Evolutionary conservation across 2,329 filamentous ascomycete genomes (phyloP), one percentile per base, ranked within the genome.

Genomic region (Zymoseptoria brevis): DNA sequence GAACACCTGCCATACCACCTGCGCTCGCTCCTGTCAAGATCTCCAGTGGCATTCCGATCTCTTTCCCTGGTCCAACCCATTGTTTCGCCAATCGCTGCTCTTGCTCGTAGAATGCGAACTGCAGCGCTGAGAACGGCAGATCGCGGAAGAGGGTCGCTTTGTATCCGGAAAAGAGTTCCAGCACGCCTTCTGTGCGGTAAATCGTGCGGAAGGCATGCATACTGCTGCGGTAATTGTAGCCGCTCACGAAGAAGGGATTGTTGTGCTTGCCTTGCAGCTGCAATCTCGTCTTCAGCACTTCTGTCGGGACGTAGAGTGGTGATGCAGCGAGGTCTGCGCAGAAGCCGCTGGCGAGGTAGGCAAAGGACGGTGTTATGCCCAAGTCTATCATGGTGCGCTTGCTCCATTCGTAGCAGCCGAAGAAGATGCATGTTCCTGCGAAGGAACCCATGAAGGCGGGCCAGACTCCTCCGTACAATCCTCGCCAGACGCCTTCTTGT

Each of bases 21-120:
- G 94, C 95, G 2, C 86, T 87, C 2, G 89, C 91, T 16, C 92
- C 94, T 0, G 94, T 99, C 13, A 95, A 74, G 22, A 97, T 87
- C 73, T 99, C 94, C 45, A 97, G 74, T 0, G 86, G 81, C 35
- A 95, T 76, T 0, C 94, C 94, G 56, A 99, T 95, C 60, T 96
- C 90, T 59, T 87, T 83, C 62, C 86, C 88, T 4, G 64, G 65
- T 35, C 87, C 84, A 70, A 88, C 86, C 81, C 88, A 95, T 56
- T 84, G 75, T 69, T 88, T 88, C 0, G 94, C 92, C 81, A 90
- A 83, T 52, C 81, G 84, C 69, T 92, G 89, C 72, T 92, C 92
- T 74, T 97, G 90, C 75, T 99, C 94, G 79, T 96, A 99, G 73
- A 99, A 96, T 69, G 95, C 93, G 75, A 99, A 97, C 71, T 99